phyloP scores from a whole-genome alignment of 352 stramenopile genomes.

The Hyaloperonospora brassicae region DNA sequence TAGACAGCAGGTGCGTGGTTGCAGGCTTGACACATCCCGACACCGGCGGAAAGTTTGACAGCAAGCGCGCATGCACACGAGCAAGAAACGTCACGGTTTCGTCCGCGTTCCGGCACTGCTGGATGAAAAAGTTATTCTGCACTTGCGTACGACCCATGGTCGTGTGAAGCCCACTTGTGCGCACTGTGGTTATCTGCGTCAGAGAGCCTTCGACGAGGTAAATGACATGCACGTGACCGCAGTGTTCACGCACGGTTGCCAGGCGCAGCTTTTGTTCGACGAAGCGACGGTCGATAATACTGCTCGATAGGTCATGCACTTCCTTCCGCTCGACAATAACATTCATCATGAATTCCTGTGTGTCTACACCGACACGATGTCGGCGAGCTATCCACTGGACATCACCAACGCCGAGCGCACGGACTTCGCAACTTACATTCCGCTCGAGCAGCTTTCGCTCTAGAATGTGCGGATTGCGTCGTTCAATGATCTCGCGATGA shows the following conservation, averaged over 20 bases:
- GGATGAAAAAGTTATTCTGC: slow-evolving; percentile 79
- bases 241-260: slow-evolving; percentile 30
- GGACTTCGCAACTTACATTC: slow-evolving; percentile 77
- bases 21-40: not conserved
- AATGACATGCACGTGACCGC: slow-evolving; percentile 67
- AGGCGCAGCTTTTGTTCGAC: slow-evolving; percentile 74
- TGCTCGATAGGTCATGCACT: slow-evolving; percentile 67
- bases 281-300: slow-evolving; percentile 78
- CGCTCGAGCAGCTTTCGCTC: slow-evolving; percentile 74
- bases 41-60: slow-evolving; percentile 41
- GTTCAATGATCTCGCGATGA: slow-evolving; percentile 71
- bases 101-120: slow-evolving; percentile 65
- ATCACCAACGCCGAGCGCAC: slow-evolving; percentile 64
- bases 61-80: slow-evolving; percentile 52
- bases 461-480: slow-evolving; percentile 60
- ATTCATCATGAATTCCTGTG: slow-evolving; percentile 67
- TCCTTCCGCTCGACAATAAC: slow-evolving; percentile 82
- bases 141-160: slow-evolving; percentile 74
- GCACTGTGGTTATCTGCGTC: slow-evolving; percentile 58
- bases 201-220: slow-evolving; percentile 82
- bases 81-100: slow-evolving; percentile 70
- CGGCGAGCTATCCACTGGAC: slow-evolving; percentile 70
- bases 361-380: slow-evolving; percentile 27
- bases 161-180: slow-evolving; percentile 49
- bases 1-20: slow-evolving; percentile 16